A percentile compares a stretch with the other conserved stretches of the same genome.
phyloP scores from a whole-genome alignment of 768 basidiomycete species.

The Boletus vinaceobasis region DNA sequence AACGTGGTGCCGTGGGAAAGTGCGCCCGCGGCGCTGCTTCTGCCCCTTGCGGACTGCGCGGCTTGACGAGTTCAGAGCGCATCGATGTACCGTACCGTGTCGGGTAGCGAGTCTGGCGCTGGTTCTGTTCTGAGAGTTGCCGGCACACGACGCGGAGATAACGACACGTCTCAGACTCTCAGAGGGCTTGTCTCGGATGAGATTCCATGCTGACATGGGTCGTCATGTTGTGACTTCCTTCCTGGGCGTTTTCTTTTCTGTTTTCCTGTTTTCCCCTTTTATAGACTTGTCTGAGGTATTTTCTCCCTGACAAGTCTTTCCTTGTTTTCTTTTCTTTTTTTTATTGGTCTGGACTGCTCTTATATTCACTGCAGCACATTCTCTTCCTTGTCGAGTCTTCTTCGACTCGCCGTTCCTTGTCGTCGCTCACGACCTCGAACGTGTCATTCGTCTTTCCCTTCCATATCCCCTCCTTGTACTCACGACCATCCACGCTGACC shows the following conservation, averaged over 20 bases:
- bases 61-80: neutral
- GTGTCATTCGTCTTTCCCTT: constrained; percentile 17
- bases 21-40: constrained; percentile 12
- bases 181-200: constrained; percentile 27
- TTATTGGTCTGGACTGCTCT: too few species aligned
- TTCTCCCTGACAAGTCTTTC: constrained; percentile 1
- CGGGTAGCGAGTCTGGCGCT: constrained; percentile 1
- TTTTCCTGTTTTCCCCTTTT: constrained; percentile 7
- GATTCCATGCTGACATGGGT: constrained; percentile 11
- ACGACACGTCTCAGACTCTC: constrained; percentile 17
- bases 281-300: constrained; percentile 15
- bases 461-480: constrained; percentile 22
- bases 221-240: constrained; percentile 17
- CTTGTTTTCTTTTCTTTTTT: constrained; percentile 9
- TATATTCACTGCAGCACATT: constrained; percentile 37
- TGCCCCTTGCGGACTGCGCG: constrained; percentile 15
- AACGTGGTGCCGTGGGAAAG: constrained; percentile 43
- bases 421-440: constrained; percentile 22
- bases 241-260: constrained; percentile 8
- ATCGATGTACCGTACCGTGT: neutral
- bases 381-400: constrained; percentile 26
- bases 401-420: constrained; percentile 21
- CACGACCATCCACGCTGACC: constrained; percentile 38
- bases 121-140: constrained; percentile 14
- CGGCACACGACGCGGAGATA: constrained; percentile 24